phyloP scores from a whole-genome alignment of 1,284 basidiomycete genomes.

The Puccinia triticina region DNA sequence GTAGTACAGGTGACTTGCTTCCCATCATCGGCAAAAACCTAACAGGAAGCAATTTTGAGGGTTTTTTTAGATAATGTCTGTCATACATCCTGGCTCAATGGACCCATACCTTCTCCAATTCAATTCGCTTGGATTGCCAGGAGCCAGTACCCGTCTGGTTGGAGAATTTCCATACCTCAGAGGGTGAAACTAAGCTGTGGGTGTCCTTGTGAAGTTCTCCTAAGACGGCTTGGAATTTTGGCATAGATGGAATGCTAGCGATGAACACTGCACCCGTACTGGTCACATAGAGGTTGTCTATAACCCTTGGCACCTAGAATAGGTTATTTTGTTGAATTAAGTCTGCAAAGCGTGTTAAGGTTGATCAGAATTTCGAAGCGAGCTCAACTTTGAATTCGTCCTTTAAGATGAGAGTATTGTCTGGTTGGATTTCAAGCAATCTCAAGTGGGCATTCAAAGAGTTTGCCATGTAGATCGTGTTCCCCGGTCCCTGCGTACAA shows the following conservation, averaged over 20 bases:
- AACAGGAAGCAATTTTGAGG: background rate
- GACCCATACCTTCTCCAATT: slow-evolving; percentile 24
- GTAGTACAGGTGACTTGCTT: slow-evolving; percentile 36
- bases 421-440: slow-evolving; percentile 35
- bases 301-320: slow-evolving; percentile 37
- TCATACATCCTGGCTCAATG: background rate
- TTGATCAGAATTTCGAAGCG: background rate
- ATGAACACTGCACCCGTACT: slow-evolving; percentile 36
- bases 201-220: background rate
- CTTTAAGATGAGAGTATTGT: slow-evolving; percentile 26
- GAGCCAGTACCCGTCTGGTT: slow-evolving; percentile 29
- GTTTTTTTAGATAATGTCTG: background rate
- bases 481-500: slow-evolving; percentile 33
- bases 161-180: slow-evolving; percentile 50
- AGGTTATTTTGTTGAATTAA: background rate
- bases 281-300: slow-evolving; percentile 49
- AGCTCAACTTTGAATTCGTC: slow-evolving; percentile 38
- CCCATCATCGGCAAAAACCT: slow-evolving; percentile 51
- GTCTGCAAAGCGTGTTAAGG: background rate
- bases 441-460: slow-evolving; percentile 29
- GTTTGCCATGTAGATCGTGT: slow-evolving; percentile 38
- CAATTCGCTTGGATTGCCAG: slow-evolving; percentile 1
- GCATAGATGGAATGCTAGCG: slow-evolving; percentile 27
- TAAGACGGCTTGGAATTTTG: slow-evolving; percentile 1
- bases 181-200: slow-evolving; percentile 8